These are phyloP conservation scores for Bacterosira constricta DNA, from an alignment of 108 stramenopile genomes.

Conservation along the genomic window DNA sequence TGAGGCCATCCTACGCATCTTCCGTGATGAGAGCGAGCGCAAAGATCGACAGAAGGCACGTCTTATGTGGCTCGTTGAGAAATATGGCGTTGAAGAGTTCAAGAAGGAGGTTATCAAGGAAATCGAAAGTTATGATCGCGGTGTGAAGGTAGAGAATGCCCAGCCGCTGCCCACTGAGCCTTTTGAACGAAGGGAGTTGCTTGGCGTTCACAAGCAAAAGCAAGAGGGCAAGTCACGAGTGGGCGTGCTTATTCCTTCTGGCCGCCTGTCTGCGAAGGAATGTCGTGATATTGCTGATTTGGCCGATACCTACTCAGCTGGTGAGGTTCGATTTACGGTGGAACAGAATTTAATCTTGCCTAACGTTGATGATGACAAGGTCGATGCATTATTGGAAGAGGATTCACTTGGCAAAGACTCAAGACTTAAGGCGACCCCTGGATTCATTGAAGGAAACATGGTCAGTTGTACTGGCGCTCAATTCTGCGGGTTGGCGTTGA, in stretches of 20 bases:
- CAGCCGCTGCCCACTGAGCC: slow-evolving; percentile 60
- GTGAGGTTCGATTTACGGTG: slow-evolving; percentile 94
- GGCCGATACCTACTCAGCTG: slow-evolving; percentile 84
- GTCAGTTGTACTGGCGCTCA: slow-evolving; percentile 96
- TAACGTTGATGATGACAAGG: slow-evolving; percentile 79
- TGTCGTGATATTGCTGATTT: slow-evolving; percentile 82
- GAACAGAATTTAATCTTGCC: slow-evolving; percentile 94
- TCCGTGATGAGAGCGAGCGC: slow-evolving; percentile 90
- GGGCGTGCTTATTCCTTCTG: slow-evolving; percentile 86
- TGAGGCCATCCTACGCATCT: slow-evolving; percentile 84
- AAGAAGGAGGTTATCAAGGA: slow-evolving; percentile 72
- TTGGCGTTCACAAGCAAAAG: slow-evolving; percentile 91
- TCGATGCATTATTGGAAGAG: slow-evolving; percentile 71
- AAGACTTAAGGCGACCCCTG: slow-evolving; percentile 71
- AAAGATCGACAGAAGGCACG: slow-evolving; percentile 90
- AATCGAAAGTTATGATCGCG: slow-evolving; percentile 71
- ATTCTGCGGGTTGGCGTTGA: slow-evolving; percentile 90
- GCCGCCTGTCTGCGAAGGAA: slow-evolving; percentile 80
- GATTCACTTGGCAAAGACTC: slow-evolving; percentile 51
- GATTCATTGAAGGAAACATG: slow-evolving; percentile 80
- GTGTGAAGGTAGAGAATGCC: slow-evolving; percentile 60
- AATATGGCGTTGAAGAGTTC: slow-evolving; percentile 87
- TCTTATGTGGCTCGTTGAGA: slow-evolving; percentile 93
- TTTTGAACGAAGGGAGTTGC: slow-evolving; percentile 79
- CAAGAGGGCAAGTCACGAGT: slow-evolving; percentile 87